phyloP scores from a whole-genome alignment of 495 filamentous ascomycete species.

The Pyrenula massariospora region DNA sequence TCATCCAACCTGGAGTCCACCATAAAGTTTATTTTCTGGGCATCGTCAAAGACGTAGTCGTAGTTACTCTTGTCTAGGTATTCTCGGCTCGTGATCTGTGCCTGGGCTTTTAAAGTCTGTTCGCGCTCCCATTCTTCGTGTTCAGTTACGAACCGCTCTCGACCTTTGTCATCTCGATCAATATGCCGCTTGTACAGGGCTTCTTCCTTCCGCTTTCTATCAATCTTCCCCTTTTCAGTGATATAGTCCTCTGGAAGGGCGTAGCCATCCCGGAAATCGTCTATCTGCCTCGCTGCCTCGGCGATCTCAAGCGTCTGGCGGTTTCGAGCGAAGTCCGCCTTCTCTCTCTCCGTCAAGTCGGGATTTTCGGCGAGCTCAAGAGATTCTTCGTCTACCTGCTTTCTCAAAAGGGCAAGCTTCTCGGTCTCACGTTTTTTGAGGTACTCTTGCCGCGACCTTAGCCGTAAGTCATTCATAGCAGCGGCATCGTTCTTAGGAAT shows the following conservation, averaged over 20 bases:
- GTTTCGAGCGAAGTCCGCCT: slow-evolving; percentile 84
- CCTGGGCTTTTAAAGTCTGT: slow-evolving; percentile 79
- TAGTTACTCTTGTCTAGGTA: slow-evolving; percentile 79
- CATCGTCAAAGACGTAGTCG: slow-evolving; percentile 87
- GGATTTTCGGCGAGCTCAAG: slow-evolving; percentile 71
- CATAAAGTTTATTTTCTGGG: slow-evolving; percentile 78
- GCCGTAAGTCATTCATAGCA: slow-evolving; percentile 63
- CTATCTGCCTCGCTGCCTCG: slow-evolving; percentile 77
- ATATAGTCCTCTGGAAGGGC: slow-evolving; percentile 91
- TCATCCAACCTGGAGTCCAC: slow-evolving; percentile 61
- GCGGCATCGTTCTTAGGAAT: slow-evolving; percentile 12
- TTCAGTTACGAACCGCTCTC: slow-evolving; percentile 86
- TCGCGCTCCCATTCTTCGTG: slow-evolving; percentile 94
- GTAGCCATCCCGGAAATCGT: slow-evolving; percentile 89
- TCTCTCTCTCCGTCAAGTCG: slow-evolving; percentile 64
- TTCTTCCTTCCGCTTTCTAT: slow-evolving; percentile 80
- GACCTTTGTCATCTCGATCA: slow-evolving; percentile 74
- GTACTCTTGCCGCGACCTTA: slow-evolving; percentile 84
- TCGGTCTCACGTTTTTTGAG: slow-evolving; percentile 85
- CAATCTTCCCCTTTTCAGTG: slow-evolving; percentile 82
- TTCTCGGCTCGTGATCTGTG: slow-evolving; percentile 67
- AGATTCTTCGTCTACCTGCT: slow-evolving; percentile 85
- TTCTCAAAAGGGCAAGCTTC: slow-evolving; percentile 68
- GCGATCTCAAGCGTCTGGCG: slow-evolving; percentile 76
- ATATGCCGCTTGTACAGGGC: slow-evolving; percentile 86